A percentile compares a stretch with the other conserved stretches of the same genome.
Conservation (phyloP, 345 rosid genomes). For the Aquilaria malaccensis region DNA sequence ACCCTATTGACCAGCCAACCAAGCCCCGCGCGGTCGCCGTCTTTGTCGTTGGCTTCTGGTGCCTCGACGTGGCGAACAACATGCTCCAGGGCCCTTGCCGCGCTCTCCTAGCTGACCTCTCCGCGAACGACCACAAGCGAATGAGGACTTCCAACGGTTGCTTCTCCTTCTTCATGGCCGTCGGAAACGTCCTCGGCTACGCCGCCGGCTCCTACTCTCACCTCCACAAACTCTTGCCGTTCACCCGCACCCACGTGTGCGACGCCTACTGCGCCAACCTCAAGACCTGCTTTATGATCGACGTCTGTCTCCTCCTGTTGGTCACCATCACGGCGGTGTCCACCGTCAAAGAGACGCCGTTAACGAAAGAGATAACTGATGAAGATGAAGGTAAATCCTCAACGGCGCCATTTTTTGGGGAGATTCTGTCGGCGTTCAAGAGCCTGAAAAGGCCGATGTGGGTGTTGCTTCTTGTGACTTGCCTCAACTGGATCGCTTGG, state of each 20-base stretch:
- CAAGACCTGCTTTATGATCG: constrained; percentile 68
- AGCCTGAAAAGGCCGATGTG: constrained; percentile 59
- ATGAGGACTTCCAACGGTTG: constrained; percentile 53
- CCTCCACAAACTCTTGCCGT: constrained; percentile 51
- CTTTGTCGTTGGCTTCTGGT: constrained; percentile 75
- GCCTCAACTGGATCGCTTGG: constrained; percentile 88
- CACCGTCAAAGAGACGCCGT: constrained; percentile 40
- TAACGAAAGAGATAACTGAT: constrained; percentile 19
- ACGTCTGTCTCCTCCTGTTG: constrained; percentile 40
- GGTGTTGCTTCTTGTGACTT: constrained; percentile 63
- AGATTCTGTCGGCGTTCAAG: constrained; percentile 29
- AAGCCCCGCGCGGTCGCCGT: constrained; percentile 56
- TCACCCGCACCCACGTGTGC: constrained; percentile 62
- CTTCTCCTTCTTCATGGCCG: constrained; percentile 88
- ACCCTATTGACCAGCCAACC: constrained; percentile 19
- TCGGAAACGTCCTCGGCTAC: constrained; percentile 78
- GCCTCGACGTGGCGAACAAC: constrained; percentile 84
- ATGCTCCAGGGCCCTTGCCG: constrained; percentile 79
- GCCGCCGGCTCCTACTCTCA: constrained; percentile 62
- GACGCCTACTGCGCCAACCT: constrained; percentile 83
- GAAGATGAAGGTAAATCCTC: background rate
- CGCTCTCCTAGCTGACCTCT: constrained; percentile 79
- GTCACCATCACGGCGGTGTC: constrained; percentile 37
- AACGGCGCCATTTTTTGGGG: constrained; percentile 22
- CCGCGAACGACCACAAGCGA: constrained; percentile 42